phyloP scores from a whole-genome alignment of 805 yeast genomes.

The Spathaspora passalidarum region DNA sequence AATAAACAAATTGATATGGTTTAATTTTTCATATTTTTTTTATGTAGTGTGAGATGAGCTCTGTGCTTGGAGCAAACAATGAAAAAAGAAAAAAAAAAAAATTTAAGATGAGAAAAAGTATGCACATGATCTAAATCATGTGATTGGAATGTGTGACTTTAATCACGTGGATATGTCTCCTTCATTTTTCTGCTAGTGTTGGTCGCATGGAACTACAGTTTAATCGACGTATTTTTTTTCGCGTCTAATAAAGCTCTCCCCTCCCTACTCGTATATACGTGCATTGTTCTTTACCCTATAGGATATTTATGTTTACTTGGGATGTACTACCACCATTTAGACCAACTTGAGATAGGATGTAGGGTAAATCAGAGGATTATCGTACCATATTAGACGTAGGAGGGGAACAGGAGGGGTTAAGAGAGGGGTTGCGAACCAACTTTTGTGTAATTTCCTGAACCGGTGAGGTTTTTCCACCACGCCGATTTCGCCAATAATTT shows the following conservation, averaged over 20 bases:
- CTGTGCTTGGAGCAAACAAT: background rate
- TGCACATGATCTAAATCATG: background rate
- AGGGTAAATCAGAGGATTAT: too few relatives aligned
- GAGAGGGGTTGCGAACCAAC: background rate
- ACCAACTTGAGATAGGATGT: too few relatives aligned
- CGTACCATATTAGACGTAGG: background rate
- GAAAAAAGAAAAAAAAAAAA: background rate
- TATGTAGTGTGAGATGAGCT: constrained; percentile 7
- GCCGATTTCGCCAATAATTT: background rate
- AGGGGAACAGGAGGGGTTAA: background rate
- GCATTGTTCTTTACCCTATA: too few relatives aligned
- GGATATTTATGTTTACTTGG: too few relatives aligned
- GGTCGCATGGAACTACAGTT: too few relatives aligned
- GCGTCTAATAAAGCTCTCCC: too few relatives aligned
- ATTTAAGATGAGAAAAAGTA: background rate
- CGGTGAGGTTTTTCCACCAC: background rate
- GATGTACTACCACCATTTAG: too few relatives aligned
- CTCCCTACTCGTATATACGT: too few relatives aligned
- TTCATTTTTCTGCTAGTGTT: background rate
- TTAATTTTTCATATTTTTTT: constrained; percentile 4
- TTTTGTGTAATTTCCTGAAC: background rate
- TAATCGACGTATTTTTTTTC: too few relatives aligned
- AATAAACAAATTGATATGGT: background rate
- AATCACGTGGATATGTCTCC: background rate
- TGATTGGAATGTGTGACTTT: background rate